Evolutionary conservation across 2,329 filamentous ascomycete genomes (phyloP).

Genomic region (Aureobasidium uvarum): DNA sequence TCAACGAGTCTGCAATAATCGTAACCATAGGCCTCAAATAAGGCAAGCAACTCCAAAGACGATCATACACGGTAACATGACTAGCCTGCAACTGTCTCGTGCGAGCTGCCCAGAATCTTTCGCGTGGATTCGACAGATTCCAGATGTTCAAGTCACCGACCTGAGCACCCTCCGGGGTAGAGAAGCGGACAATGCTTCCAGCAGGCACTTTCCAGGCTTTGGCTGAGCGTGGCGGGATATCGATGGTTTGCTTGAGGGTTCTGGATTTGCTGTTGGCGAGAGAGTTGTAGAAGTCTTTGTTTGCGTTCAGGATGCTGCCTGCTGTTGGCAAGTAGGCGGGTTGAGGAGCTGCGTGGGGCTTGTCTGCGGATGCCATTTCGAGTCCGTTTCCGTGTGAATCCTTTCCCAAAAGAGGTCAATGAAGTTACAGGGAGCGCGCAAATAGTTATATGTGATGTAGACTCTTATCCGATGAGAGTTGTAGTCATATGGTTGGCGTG

Average conservation of each 20-base stretch:
- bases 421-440: not conserved
- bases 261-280: conserved; percentile 32
- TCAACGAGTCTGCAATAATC: conserved; percentile 64
- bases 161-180: conserved; percentile 73
- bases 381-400: not conserved
- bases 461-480: not conserved
- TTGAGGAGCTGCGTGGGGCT: conserved; percentile 29
- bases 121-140: conserved; percentile 71
- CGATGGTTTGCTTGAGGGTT: conserved; percentile 42
- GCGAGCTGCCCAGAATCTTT: conserved; percentile 77
- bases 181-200: conserved; percentile 68
- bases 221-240: conserved; percentile 70
- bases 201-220: conserved; percentile 68
- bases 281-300: conserved; percentile 35
- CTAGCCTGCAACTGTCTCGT: conserved; percentile 76
- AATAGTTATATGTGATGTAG: not conserved
- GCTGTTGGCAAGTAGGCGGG: conserved; percentile 38
- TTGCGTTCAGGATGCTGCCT: conserved; percentile 35
- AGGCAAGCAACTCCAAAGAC: conserved; percentile 74
- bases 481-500: not conserved
- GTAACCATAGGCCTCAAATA: conserved; percentile 74
- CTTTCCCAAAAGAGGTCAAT: not conserved
- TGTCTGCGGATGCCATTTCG: conserved; percentile 20
- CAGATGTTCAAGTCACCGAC: conserved; percentile 83
- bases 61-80: conserved; percentile 68